These are phyloP conservation scores for Pyrenopolyporus hunteri DNA, from an alignment of 495 filamentous ascomycete genomes.

Conservation along the genomic window DNA sequence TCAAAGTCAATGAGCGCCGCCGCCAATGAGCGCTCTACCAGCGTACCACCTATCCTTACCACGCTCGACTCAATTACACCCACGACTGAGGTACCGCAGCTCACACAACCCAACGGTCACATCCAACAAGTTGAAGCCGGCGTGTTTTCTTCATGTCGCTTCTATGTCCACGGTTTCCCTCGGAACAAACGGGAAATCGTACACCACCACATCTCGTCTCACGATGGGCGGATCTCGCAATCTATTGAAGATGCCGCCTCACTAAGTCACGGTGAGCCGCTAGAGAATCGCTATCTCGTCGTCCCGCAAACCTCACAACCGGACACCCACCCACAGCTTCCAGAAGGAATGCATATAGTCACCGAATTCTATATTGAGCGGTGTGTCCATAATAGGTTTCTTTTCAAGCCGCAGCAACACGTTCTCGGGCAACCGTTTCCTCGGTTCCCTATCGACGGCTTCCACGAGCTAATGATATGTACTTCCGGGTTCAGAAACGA, in stretches of 20 bases:
- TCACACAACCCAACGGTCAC: constrained; percentile 11
- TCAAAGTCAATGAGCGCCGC: constrained; percentile 5
- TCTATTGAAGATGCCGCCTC: constrained; percentile 52
- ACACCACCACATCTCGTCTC: constrained; percentile 48
- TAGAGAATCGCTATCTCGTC: constrained; percentile 51
- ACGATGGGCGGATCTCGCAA: constrained; percentile 52
- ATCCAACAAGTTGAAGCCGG: constrained; percentile 35
- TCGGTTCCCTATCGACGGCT: constrained; percentile 69
- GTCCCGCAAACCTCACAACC: constrained; percentile 54
- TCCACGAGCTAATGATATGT: constrained; percentile 70
- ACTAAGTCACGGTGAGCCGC: constrained; percentile 30
- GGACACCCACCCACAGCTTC: constrained; percentile 48
- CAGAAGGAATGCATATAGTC: constrained; percentile 58
- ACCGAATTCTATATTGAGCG: constrained; percentile 94
- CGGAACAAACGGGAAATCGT: constrained; percentile 51
- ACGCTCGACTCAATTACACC: neutral
- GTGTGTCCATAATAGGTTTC: constrained; percentile 75
- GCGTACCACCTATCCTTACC: constrained; percentile 9
- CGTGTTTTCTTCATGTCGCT: constrained; percentile 61
- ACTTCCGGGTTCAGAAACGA: constrained; percentile 85
- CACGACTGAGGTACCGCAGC: constrained; percentile 8
- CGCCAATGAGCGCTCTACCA: neutral
- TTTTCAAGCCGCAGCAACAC: constrained; percentile 72
- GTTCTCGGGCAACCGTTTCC: constrained; percentile 77
- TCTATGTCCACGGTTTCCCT: constrained; percentile 71